Conservation (phyloP, 371 early-diverging fungal genomes). For the Parasitella parasitica region DNA sequence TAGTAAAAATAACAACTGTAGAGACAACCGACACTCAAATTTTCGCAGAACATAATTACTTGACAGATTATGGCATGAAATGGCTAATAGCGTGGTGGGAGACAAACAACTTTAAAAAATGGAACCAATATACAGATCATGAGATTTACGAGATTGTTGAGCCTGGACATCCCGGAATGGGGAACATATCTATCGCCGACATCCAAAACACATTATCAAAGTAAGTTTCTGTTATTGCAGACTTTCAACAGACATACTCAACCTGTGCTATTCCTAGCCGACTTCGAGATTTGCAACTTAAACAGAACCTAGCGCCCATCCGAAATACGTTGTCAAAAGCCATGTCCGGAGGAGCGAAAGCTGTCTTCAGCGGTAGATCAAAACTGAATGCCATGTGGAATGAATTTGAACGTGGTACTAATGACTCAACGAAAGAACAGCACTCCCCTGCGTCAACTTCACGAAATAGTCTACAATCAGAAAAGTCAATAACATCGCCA, state of each 20-base stretch:
- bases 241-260: not conserved
- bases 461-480: not conserved
- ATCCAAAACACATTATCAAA: conserved; percentile 65
- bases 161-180: conserved; percentile 74
- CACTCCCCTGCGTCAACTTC: not conserved
- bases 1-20: not conserved
- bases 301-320: conserved; percentile 60
- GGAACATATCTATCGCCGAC: conserved; percentile 59
- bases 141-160: conserved; percentile 66
- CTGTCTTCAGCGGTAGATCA: conserved; percentile 51
- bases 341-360: conserved; percentile 55
- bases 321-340: conserved; percentile 64
- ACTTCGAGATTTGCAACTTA: conserved; percentile 58
- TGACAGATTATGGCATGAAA: conserved; percentile 63
- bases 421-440: not conserved
- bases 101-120: conserved; percentile 68
- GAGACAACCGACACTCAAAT: not conserved
- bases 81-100: conserved; percentile 73
- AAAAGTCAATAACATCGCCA: not conserved
- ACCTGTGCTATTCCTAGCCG: conserved; percentile 15
- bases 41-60: conserved; percentile 56
- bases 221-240: conserved; percentile 29
- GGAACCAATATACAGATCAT: conserved; percentile 68
- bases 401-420: conserved; percentile 31
- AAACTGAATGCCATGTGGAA: conserved; percentile 55